Evolutionary conservation across 1,284 basidiomycete genomes (phyloP).

Genomic region (Afroboletus lepidellus): DNA sequence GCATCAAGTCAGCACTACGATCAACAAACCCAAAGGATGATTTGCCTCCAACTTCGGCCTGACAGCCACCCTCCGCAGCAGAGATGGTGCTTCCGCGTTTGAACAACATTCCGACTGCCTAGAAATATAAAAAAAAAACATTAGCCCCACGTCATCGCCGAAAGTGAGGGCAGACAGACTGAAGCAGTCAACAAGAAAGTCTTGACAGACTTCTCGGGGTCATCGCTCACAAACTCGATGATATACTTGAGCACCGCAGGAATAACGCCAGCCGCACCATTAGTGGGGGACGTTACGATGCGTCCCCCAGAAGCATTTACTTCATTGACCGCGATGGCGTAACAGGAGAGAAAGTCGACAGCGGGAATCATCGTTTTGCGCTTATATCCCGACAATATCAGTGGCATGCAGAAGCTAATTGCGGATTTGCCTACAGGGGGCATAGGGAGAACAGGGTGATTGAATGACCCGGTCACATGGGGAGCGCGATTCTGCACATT

Average conservation of each 20-base stretch:
- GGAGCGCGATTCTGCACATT: conserved; percentile 37
- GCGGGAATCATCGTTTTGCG: conserved; percentile 86
- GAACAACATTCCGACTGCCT: conserved; percentile 95
- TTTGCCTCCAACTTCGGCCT: conserved; percentile 80
- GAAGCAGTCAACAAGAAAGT: conserved; percentile 86
- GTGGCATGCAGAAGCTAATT: background rate
- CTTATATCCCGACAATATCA: conserved; percentile 38
- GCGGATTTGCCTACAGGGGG: conserved; percentile 58
- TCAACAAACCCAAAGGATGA: conserved; percentile 5
- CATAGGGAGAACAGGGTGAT: conserved; percentile 83
- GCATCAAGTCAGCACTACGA: conserved; percentile 4
- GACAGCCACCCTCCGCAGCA: conserved; percentile 91
- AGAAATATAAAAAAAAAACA: conserved; percentile 3
- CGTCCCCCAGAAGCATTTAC: conserved; percentile 91
- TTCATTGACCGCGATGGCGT: conserved; percentile 89
- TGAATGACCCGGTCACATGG: conserved; percentile 72
- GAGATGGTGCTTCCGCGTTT: conserved; percentile 96
- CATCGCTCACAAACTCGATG: conserved; percentile 87
- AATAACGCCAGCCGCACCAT: conserved; percentile 88
- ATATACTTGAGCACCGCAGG: conserved; percentile 90
- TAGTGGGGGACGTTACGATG: conserved; percentile 93
- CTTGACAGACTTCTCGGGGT: conserved; percentile 81
- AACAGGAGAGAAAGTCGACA: conserved; percentile 91
- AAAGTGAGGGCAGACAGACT: conserved; percentile 40
- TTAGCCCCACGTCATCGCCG: background rate